Evolutionary conservation across 805 yeast genomes (phyloP), one percentile per base, ranked within the genome.

Genomic region (Wickerhamomyces chambardii): DNA sequence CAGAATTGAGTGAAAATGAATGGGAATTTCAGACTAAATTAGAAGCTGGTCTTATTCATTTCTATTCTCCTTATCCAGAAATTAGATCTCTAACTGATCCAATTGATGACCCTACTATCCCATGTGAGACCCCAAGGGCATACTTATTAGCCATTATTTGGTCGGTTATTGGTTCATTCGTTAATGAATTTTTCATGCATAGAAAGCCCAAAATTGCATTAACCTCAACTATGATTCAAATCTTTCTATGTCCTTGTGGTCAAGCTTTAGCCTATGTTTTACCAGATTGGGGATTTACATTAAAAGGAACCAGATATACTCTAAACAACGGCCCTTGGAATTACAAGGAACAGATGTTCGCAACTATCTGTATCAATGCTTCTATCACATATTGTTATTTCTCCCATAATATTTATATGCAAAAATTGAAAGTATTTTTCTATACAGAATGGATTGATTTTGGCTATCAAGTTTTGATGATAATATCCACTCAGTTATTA

Each of bases 321-420:
- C 51, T 77, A 36, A 75, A 75, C 50, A 80, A 79, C 3, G 81
- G 84, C 10, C 79, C 80, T 11, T 79, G 82, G 79, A 58, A 64
- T 21, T 61, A 53, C 42, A 78, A 78, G 48, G 84, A 78, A 46
- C 85, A 78, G 51, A 74, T 76, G 77, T 63, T 79, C 38, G 62
- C 79, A 2, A 72, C 84, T 43, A 42, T 65, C 26, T 52, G 63
- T 35, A 58, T 59, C 36, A 55, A 61, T 29, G 61, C 63, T 18
- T 58, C 66, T 14, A 47, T 50, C 15, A 50, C 55, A 9, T 43
- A 48, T 22, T 50, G 56, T 28, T 59, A 59, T 35, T 68, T 62
- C 30, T 53, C 57, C 25, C 53, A 48, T 26, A 65, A 65, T 43
- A 55, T 74, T 36, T 58, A 55, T 28, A 51, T 55, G 5, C 60